A percentile compares a stretch with the other conserved stretches of the same genome.
phyloP scores from a whole-genome alignment of 2,329 filamentous ascomycete genomes.

The Ilyonectria robusta region DNA sequence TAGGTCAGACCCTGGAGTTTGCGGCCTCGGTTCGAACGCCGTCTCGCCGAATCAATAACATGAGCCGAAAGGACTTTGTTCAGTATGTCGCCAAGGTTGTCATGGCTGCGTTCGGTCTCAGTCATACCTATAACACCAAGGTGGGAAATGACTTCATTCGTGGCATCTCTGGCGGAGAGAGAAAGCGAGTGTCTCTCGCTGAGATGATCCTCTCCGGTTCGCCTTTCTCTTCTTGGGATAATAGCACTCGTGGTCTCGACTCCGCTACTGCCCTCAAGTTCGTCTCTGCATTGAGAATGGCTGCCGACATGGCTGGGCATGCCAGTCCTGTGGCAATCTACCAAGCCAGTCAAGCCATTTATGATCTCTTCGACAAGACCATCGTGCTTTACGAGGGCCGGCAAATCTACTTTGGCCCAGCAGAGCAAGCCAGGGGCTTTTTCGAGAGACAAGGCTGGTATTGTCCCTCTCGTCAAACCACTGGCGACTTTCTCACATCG shows the following conservation, averaged over 20 bases:
- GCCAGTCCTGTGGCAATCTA: slow-evolving; percentile 79
- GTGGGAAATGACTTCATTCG: slow-evolving; percentile 82
- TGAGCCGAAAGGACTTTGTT: slow-evolving; percentile 68
- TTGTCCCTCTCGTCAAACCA: slow-evolving; percentile 77
- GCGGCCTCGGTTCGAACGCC: slow-evolving; percentile 79
- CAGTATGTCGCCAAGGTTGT: slow-evolving; percentile 76
- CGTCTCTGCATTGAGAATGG: slow-evolving; percentile 74
- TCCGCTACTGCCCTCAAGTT: slow-evolving; percentile 82
- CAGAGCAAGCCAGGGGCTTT: slow-evolving; percentile 70
- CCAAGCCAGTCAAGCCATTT: slow-evolving; percentile 79
- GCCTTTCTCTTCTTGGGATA: slow-evolving; percentile 76
- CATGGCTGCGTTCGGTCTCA: slow-evolving; percentile 80
- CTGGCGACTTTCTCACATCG: slow-evolving; percentile 78
- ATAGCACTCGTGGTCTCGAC: slow-evolving; percentile 80
- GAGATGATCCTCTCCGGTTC: slow-evolving; percentile 79
- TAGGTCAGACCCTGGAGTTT: slow-evolving; percentile 81
- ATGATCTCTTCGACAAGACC: slow-evolving; percentile 82
- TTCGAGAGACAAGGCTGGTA: slow-evolving; percentile 79
- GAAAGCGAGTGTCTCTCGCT: slow-evolving; percentile 86
- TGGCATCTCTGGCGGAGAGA: slow-evolving; percentile 79
- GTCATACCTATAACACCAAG: slow-evolving; percentile 79
- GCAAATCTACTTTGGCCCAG: slow-evolving; percentile 82
- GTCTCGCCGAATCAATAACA: slow-evolving; percentile 73
- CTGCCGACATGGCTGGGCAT: slow-evolving; percentile 74
- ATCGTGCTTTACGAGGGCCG: slow-evolving; percentile 82